Percentiles rank a stretch among this genome's conserved stretches.
Conservation (phyloP, 208 protist species). For the Leishmania lainsoni region DNA sequence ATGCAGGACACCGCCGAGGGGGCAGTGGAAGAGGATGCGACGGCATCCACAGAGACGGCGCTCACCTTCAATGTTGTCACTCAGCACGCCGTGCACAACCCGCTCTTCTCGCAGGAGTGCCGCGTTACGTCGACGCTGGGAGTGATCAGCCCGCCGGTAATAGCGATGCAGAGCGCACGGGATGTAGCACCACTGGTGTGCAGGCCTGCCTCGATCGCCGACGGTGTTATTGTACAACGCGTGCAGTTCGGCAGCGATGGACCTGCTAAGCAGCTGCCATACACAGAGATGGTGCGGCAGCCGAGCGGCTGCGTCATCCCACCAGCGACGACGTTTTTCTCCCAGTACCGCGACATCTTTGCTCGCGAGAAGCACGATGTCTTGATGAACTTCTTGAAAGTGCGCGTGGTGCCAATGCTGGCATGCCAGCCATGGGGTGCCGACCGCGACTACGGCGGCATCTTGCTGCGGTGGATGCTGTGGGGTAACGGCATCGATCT, state of each 20-base stretch:
- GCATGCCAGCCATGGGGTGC: slow-evolving; percentile 67
- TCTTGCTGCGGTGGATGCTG: slow-evolving; percentile 82
- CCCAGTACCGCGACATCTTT: slow-evolving; percentile 83
- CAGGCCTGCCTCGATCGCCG: slow-evolving; percentile 17
- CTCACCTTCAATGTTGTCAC: slow-evolving; percentile 66
- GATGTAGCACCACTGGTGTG: slow-evolving; percentile 22
- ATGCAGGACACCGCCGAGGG: slow-evolving; percentile 29
- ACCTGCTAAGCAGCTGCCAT: slow-evolving; percentile 22
- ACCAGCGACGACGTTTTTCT: slow-evolving; percentile 33
- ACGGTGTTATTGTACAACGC: slow-evolving; percentile 32
- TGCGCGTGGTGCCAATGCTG: slow-evolving; percentile 79
- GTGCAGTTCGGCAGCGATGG: slow-evolving; percentile 1
- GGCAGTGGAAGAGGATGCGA: slow-evolving; percentile 3
- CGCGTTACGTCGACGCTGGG: slow-evolving; percentile 29
- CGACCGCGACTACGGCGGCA: slow-evolving; percentile 42
- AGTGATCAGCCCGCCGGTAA: slow-evolving; percentile 28
- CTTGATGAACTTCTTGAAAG: slow-evolving; percentile 58
- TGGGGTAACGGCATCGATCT: slow-evolving; percentile 90
- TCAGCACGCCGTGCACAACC: slow-evolving; percentile 54
- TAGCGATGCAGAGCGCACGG: slow-evolving; percentile 32
- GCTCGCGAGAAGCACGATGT: slow-evolving; percentile 67
- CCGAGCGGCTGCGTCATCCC: slow-evolving; percentile 26
- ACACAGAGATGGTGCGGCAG: slow-evolving; percentile 26
- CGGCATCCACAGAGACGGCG: neutral
- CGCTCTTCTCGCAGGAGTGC: slow-evolving; percentile 49